phyloP scores from a whole-genome alignment of 495 filamentous ascomycete species.

The Articulospora tetracladia region DNA sequence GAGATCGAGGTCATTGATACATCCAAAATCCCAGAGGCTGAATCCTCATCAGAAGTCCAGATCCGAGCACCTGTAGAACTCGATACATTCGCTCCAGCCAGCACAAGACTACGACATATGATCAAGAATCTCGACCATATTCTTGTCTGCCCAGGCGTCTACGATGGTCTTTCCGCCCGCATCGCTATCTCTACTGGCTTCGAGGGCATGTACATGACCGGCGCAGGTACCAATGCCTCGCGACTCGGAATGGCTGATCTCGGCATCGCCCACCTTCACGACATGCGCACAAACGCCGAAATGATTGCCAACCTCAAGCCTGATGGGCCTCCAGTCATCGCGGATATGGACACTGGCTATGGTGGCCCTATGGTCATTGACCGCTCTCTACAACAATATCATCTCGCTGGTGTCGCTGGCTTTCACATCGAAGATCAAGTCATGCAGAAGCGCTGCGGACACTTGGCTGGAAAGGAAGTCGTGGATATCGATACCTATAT shows the following conservation, averaged over 20 bases:
- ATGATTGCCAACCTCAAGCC: constrained; percentile 65
- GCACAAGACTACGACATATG: neutral
- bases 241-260: constrained; percentile 59
- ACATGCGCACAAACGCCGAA: constrained; percentile 60
- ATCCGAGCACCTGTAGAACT: neutral
- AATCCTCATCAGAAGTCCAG: neutral
- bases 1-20: neutral
- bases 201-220: constrained; percentile 65
- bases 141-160: constrained; percentile 62
- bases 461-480: constrained; percentile 57
- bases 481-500: constrained; percentile 50
- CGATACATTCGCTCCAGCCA: neutral
- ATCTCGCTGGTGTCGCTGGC: constrained; percentile 59
- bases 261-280: constrained; percentile 55
- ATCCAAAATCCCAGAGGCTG: neutral
- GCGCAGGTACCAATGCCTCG: constrained; percentile 62
- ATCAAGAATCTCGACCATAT: constrained; percentile 18
- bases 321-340: constrained; percentile 52
- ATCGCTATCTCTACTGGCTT: constrained; percentile 58
- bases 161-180: constrained; percentile 63
- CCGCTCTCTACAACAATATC: constrained; percentile 57
- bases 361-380: constrained; percentile 58
- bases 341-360: constrained; percentile 62
- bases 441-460: constrained; percentile 59
- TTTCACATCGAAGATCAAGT: constrained; percentile 73